These are phyloP conservation scores for Hypoxylon sp. DNA, from an alignment of 2,329 filamentous ascomycete species.

Conservation along the genomic window DNA sequence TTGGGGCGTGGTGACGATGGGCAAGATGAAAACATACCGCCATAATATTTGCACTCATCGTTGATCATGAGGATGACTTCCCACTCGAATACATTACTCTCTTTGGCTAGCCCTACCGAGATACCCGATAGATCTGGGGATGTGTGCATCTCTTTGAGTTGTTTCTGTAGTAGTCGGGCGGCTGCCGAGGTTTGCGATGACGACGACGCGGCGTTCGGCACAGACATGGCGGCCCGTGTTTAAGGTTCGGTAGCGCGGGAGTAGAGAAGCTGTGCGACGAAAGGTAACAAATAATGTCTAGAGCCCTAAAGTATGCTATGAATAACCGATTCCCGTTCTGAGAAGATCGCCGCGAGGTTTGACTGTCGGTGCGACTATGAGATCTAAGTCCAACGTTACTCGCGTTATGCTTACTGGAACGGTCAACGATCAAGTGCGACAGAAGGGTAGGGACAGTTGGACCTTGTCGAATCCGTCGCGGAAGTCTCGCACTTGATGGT, in stretches of 20 bases:
- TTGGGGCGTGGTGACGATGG: neutral
- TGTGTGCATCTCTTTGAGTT: constrained; percentile 94
- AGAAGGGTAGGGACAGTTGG: neutral
- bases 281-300: neutral
- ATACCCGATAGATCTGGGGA: constrained; percentile 94
- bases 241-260: neutral
- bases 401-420: too few species aligned
- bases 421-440: constrained; percentile 6
- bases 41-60: constrained; percentile 93
- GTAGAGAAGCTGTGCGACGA: constrained; percentile 3
- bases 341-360: constrained; percentile 2
- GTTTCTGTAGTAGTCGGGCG: constrained; percentile 80
- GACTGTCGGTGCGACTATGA: constrained; percentile 3
- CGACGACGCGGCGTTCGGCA: constrained; percentile 64
- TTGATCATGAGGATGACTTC: constrained; percentile 99
- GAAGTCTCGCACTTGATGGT: constrained; percentile 23
- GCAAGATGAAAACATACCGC: constrained; percentile 69
- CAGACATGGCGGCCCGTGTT: constrained; percentile 19
- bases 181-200: constrained; percentile 66
- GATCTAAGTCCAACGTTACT: constrained; percentile 12
- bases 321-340: neutral
- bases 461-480: constrained; percentile 18
- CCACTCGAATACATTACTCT: constrained; percentile 95
- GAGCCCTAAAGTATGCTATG: neutral
- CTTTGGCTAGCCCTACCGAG: constrained; percentile 87